phyloP scores from a whole-genome alignment of 2,329 filamentous ascomycete species.

The Aspergillus brasiliensis region DNA sequence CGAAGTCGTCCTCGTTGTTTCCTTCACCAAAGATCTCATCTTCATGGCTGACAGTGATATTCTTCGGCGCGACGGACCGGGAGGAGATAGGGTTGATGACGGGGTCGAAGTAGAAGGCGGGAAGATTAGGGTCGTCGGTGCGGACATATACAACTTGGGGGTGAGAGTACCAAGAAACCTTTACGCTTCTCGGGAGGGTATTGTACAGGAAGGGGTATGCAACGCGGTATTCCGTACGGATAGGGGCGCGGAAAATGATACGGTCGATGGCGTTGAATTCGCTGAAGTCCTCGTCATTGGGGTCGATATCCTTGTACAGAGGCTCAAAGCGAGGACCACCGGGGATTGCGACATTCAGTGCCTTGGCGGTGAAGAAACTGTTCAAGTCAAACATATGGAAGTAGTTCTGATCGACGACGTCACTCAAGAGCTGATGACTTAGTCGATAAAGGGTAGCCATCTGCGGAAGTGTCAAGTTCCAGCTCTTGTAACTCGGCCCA shows the following conservation, averaged over 20 bases:
- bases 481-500: conserved; percentile 92
- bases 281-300: conserved; percentile 98
- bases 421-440: conserved; percentile 85
- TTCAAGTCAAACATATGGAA: conserved; percentile 96
- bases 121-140: conserved; percentile 83
- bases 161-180: conserved; percentile 89
- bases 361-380: conserved; percentile 94
- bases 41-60: conserved; percentile 87
- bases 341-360: conserved; percentile 95
- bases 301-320: conserved; percentile 96
- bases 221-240: conserved; percentile 93
- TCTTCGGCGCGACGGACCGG: conserved; percentile 89
- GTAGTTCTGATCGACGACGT: conserved; percentile 94
- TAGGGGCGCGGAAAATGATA: conserved; percentile 95
- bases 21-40: conserved; percentile 87
- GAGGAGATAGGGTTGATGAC: conserved; percentile 97
- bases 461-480: conserved; percentile 90
- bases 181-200: conserved; percentile 89
- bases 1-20: conserved; percentile 80
- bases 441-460: conserved; percentile 95
- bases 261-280: conserved; percentile 99
- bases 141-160: conserved; percentile 90
- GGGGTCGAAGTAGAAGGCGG: conserved; percentile 97
- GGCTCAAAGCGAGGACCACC: conserved; percentile 96
- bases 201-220: conserved; percentile 96